Evolutionary conservation across 805 yeast species (phyloP), one percentile per base, ranked within the genome.

Genomic region (Cyberlindnera sargentensis): DNA sequence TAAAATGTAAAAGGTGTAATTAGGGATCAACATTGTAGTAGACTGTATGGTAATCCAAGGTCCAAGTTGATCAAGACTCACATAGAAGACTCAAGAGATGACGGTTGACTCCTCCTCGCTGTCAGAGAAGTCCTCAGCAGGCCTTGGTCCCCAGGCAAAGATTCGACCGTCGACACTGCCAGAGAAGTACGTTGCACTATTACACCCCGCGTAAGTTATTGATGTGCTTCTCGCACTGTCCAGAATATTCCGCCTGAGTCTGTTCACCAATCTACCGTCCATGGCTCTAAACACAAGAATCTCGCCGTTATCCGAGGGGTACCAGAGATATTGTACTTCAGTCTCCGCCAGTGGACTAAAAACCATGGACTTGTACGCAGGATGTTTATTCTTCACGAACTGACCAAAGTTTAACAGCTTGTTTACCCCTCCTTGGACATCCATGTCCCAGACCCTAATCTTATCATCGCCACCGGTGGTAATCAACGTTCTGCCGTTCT

Each of bases 381-480:
- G 65, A 40, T 71, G 72, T 50, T 76, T 75, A 61, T 86, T 84
- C 45, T 89, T 72, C 2, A 86, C 76, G 41, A 82, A 65, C 0
- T 95, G 93, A 0, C 95, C 95, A 58, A 82, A 86, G 51, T 84
- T 85, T 30, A 82, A 70, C 31, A 82, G 68, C 49, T 78, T 76
- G 55, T 86, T 85, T 27, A 74, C 52, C 1, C 71, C 70, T 1
- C 70, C 68, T 0, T 75, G 70, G 0, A 76, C 73, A 9, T 62
- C 55, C 62, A 84, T 64, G 51, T 82, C 82, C 97, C 97, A 90
- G 1, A 83, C 77, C 20, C 88, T 65, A 8, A 87, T 72, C 52
- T 78, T 83, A 42, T 89, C 95, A 60, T 90, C 97, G 41, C 77
- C 73, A 0, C 95, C 96, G 0, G 83, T 67, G 1, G 88, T 76